A percentile compares a stretch with the other conserved stretches of the same genome.
Evolutionary conservation across 2,329 filamentous ascomycete species (phyloP).

Genomic region (Aschersonia sp.): DNA sequence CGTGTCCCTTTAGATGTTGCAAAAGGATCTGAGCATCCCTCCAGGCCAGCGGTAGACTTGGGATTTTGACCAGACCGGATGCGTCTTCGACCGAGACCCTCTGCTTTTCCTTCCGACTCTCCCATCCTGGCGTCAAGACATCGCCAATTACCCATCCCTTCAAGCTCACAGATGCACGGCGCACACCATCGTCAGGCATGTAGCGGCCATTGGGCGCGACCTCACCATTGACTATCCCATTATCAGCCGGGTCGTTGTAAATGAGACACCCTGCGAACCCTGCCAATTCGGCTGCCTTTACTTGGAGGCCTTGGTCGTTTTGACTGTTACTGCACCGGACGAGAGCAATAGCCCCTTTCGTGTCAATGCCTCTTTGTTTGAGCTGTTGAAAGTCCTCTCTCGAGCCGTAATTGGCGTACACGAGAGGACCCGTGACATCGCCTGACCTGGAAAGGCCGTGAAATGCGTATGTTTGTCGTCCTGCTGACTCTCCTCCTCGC

Average conservation of each 20-base stretch:
- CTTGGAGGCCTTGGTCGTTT: conserved; percentile 60
- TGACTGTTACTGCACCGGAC: conserved; percentile 69
- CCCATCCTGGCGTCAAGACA: conserved; percentile 79
- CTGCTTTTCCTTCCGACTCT: conserved; percentile 50
- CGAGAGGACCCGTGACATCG: conserved; percentile 69
- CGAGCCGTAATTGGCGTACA: conserved; percentile 89
- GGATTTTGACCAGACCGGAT: conserved; percentile 63
- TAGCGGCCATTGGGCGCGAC: conserved; percentile 64
- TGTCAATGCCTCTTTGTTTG: conserved; percentile 54
- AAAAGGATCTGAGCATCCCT: conserved; percentile 72
- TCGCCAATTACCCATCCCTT: conserved; percentile 79
- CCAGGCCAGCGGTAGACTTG: conserved; percentile 82
- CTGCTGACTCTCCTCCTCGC: conserved; percentile 44
- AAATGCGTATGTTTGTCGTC: conserved; percentile 63
- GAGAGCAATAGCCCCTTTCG: conserved; percentile 69
- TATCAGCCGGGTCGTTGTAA: conserved; percentile 79
- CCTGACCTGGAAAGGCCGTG: conserved; percentile 82
- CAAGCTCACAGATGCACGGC: conserved; percentile 67
- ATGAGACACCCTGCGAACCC: conserved; percentile 81
- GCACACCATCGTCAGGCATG: conserved; percentile 70
- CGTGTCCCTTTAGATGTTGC: conserved; percentile 60
- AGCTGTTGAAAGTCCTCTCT: conserved; percentile 68
- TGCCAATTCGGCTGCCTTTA: conserved; percentile 77
- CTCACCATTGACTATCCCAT: conserved; percentile 62
- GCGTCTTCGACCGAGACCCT: conserved; percentile 58